phyloP scores from a whole-genome alignment of 108 stramenopile genomes.

The Licmophora abbreviata region DNA sequence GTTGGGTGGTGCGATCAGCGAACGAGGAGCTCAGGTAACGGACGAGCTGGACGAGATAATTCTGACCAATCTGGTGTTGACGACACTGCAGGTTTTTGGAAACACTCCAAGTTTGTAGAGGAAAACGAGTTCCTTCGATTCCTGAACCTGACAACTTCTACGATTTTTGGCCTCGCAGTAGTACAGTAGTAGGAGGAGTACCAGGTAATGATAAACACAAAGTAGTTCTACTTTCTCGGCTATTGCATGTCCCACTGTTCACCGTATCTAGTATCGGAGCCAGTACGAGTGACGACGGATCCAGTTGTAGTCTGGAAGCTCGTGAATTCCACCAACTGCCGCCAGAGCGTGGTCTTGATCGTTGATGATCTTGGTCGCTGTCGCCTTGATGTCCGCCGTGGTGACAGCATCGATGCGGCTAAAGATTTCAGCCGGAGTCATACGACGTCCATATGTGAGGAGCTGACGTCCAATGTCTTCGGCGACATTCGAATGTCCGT shows the following conservation, averaged over 20 bases:
- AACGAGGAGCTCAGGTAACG: slow-evolving; percentile 57
- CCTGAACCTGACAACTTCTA: too few relatives aligned
- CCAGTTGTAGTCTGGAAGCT: slow-evolving; percentile 90
- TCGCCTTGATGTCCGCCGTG: slow-evolving; percentile 86
- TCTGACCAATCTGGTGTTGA: too few relatives aligned
- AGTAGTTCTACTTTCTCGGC: too few relatives aligned
- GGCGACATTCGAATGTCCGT: slow-evolving; percentile 91
- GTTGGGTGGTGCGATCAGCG: slow-evolving; percentile 59
- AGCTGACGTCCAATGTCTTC: slow-evolving; percentile 99
- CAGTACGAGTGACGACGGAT: slow-evolving; percentile 78
- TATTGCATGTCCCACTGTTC: too few relatives aligned
- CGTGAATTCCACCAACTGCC: slow-evolving; percentile 96
- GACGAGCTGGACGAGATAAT: slow-evolving; percentile 82
- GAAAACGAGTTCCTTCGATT: too few relatives aligned
- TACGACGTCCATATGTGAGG: slow-evolving; percentile 95
- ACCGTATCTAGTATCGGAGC: slow-evolving; percentile 69
- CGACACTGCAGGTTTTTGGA: too few relatives aligned
- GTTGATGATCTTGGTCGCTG: slow-evolving; percentile 85
- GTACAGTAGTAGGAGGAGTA: too few relatives aligned
- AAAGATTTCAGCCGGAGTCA: slow-evolving; percentile 97
- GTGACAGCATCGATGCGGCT: slow-evolving; percentile 92
- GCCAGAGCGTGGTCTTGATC: slow-evolving; percentile 98
- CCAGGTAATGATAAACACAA: too few relatives aligned
- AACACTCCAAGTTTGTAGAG: too few relatives aligned
- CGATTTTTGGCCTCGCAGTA: too few relatives aligned